A percentile compares a stretch with the other conserved stretches of the same genome.
Evolutionary conservation across 2,329 filamentous ascomycete genomes (phyloP).

Genomic region (Paradendryphiella salina): DNA sequence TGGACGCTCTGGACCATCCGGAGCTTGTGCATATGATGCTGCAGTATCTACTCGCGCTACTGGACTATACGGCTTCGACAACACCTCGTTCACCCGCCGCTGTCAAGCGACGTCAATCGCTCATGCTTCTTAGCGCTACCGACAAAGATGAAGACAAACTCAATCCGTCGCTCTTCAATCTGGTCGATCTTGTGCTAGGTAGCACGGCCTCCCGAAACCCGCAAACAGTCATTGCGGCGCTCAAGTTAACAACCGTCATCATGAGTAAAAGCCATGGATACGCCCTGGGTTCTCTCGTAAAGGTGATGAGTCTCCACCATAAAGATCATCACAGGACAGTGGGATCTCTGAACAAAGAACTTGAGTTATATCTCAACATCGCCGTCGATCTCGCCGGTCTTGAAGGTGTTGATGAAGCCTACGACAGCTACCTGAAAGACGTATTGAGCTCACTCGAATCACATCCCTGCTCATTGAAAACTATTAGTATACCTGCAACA

Average conservation of each 20-base stretch:
- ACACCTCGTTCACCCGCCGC: constrained; percentile 59
- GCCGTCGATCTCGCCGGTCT: constrained; percentile 70
- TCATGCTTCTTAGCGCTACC: constrained; percentile 82
- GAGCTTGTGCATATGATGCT: constrained; percentile 94
- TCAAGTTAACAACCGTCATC: constrained; percentile 85
- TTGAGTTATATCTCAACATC: constrained; percentile 70
- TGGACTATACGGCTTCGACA: constrained; percentile 55
- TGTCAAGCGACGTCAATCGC: constrained; percentile 80
- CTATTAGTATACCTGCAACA: constrained; percentile 66
- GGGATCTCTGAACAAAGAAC: constrained; percentile 74
- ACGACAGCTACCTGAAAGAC: constrained; percentile 72
- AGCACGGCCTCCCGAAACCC: constrained; percentile 82
- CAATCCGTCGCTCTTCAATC: constrained; percentile 86
- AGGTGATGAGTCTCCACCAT: constrained; percentile 63
- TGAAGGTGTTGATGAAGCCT: constrained; percentile 71
- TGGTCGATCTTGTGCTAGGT: constrained; percentile 86
- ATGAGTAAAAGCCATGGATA: constrained; percentile 86
- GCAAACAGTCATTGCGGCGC: constrained; percentile 85
- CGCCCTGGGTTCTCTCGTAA: constrained; percentile 74
- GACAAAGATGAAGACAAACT: constrained; percentile 73
- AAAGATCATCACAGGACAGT: constrained; percentile 64
- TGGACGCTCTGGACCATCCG: constrained; percentile 88
- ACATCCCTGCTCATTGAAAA: constrained; percentile 71
- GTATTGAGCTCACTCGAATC: constrained; percentile 69
- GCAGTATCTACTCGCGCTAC: constrained; percentile 84